phyloP scores from a whole-genome alignment of 495 filamentous ascomycete genomes.

The Hamigera avellanea region DNA sequence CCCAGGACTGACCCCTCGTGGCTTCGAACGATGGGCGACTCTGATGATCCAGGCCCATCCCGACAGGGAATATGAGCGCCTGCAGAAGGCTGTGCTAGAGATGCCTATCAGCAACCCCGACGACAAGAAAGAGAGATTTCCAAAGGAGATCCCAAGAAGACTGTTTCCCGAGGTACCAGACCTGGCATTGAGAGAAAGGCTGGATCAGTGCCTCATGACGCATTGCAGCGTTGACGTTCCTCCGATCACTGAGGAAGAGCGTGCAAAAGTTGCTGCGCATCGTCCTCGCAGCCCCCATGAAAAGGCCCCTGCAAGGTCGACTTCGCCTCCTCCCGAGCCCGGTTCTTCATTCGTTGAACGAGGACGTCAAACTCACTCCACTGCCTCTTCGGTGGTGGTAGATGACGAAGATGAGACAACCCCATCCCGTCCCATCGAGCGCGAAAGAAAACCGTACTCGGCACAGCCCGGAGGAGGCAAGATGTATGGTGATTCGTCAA shows the following conservation, averaged over 20 bases:
- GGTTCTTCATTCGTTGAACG: conserved; percentile 32
- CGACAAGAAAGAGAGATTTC: conserved; percentile 61
- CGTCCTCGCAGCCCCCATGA: too few relatives aligned
- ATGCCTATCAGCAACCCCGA: conserved; percentile 70
- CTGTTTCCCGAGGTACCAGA: conserved; percentile 49
- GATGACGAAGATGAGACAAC: conserved; percentile 24
- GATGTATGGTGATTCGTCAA: conserved; percentile 29
- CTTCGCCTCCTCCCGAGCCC: conserved; percentile 13
- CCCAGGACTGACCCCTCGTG: conserved; percentile 66
- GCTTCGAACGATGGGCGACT: conserved; percentile 71
- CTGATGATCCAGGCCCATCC: conserved; percentile 67
- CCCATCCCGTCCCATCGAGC: conserved; percentile 42
- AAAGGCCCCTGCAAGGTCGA: conserved; percentile 7
- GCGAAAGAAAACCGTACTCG: conserved; percentile 50
- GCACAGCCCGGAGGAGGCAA: conserved; percentile 46
- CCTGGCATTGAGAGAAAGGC: conserved; percentile 23
- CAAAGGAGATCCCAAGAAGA: conserved; percentile 63
- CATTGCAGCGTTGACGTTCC: conserved; percentile 40
- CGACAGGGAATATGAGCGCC: conserved; percentile 60
- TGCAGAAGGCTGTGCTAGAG: conserved; percentile 58
- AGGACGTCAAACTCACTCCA: conserved; percentile 37
- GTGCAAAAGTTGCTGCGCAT: conserved; percentile 15
- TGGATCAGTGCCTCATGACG: conserved; percentile 32
- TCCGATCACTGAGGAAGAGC: conserved; percentile 26
- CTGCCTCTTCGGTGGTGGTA: conserved; percentile 23